Conservation (phyloP, 768 basidiomycete genomes). For the Rhodotorula paludigena region DNA sequence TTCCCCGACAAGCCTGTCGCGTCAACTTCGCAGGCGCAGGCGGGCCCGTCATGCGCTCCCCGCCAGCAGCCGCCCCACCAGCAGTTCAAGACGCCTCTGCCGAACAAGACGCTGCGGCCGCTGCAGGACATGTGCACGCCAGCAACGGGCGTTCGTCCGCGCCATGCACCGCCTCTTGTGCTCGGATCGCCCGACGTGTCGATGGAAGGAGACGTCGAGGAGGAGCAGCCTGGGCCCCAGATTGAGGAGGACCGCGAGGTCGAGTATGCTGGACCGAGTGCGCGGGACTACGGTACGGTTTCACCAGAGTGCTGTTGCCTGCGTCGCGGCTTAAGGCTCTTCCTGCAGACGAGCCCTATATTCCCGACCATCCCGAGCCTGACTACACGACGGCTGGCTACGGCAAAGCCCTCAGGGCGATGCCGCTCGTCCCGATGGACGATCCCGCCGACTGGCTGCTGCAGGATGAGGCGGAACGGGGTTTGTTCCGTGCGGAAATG, state of each 20-base stretch:
- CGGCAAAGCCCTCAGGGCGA: background rate
- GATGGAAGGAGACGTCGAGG: conserved; percentile 1
- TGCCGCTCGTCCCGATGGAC: background rate
- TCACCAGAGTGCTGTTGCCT: background rate
- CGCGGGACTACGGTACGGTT: conserved; percentile 13
- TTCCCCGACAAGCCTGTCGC: conserved; percentile 12
- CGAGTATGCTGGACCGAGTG: conserved; percentile 13
- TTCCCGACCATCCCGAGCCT: conserved; percentile 3
- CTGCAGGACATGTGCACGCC: conserved; percentile 2
- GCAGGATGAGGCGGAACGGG: background rate
- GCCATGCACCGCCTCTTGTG: background rate
- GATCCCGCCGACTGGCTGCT: background rate
- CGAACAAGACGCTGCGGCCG: conserved; percentile 5
- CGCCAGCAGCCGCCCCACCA: background rate
- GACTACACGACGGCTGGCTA: conserved; percentile 10
- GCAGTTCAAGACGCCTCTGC: conserved; percentile 7
- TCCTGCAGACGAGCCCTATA: conserved; percentile 11
- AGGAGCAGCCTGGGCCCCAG: background rate
- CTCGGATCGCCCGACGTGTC: conserved; percentile 10
- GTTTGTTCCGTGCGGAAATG: background rate
- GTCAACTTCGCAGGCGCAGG: conserved; percentile 6
- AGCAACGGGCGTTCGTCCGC: background rate
- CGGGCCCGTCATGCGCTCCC: conserved; percentile 2
- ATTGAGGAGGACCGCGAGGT: conserved; percentile 9
- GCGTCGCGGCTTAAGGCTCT: background rate